Conservation (phyloP, 208 protist genomes). For the Trichomonas gallinae region DNA sequence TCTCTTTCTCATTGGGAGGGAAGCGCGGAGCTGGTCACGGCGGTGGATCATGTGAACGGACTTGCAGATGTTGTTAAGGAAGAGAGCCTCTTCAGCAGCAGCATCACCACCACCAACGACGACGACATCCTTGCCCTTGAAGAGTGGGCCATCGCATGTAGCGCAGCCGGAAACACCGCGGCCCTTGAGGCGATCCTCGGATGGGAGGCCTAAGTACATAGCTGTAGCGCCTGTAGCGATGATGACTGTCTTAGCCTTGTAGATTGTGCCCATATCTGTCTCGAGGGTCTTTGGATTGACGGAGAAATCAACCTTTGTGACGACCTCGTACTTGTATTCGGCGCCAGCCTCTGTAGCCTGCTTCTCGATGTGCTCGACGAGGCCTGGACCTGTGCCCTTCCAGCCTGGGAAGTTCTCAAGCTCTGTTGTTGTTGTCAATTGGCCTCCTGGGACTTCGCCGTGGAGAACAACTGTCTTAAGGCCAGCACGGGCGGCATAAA, state of each 20-base stretch:
- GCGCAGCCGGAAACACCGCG: slow-evolving; percentile 58
- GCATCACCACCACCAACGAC: slow-evolving; percentile 57
- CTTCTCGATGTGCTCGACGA: slow-evolving; percentile 39
- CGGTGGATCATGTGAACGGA: slow-evolving; percentile 56
- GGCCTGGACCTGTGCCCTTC: slow-evolving; percentile 32
- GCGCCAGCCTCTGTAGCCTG: slow-evolving; percentile 31
- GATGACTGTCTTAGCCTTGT: slow-evolving; percentile 44
- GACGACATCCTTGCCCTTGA: background rate
- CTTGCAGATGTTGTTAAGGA: slow-evolving; percentile 44
- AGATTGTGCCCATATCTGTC: background rate
- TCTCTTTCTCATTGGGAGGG: slow-evolving; percentile 52
- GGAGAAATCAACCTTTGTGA: slow-evolving; percentile 40
- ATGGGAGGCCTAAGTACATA: slow-evolving; percentile 28
- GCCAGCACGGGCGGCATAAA: slow-evolving; percentile 51
- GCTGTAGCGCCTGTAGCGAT: slow-evolving; percentile 55
- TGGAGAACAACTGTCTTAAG: slow-evolving; percentile 39
- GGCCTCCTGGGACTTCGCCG: slow-evolving; percentile 46
- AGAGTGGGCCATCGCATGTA: slow-evolving; percentile 49
- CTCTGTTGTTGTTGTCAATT: slow-evolving; percentile 59
- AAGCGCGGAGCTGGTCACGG: slow-evolving; percentile 53
- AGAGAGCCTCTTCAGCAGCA: slow-evolving; percentile 54
- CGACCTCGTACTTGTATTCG: slow-evolving; percentile 40
- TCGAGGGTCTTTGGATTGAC: background rate
- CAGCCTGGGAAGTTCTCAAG: slow-evolving; percentile 57
- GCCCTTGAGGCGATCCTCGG: slow-evolving; percentile 44